Evolutionary conservation across 345 rosid species (phyloP).

Genomic region (Raphanus sativus): DNA sequence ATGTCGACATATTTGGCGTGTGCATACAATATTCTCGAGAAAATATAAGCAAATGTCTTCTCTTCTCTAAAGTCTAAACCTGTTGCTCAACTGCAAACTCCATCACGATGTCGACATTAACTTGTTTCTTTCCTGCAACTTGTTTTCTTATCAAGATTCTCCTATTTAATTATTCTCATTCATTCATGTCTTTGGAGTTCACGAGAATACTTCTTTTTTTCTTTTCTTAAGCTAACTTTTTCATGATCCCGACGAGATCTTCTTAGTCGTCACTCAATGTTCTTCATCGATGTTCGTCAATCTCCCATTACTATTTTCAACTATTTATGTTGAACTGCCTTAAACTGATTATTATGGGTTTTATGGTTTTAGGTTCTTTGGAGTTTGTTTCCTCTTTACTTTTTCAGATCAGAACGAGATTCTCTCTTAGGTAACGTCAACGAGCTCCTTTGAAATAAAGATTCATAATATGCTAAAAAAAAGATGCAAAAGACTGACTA

Average conservation of each 20-base stretch:
- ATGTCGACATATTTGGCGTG: constrained; percentile 40
- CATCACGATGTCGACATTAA: constrained; percentile 34
- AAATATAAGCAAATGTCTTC: background rate
- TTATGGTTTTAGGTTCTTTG: constrained; percentile 40
- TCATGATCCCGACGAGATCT: constrained; percentile 29
- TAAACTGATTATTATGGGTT: background rate
- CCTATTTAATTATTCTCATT: background rate
- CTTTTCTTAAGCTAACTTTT: background rate
- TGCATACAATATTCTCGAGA: background rate
- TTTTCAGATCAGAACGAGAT: constrained; percentile 32
- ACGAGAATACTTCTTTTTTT: background rate
- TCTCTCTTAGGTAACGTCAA: constrained; percentile 46
- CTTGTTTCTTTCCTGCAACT: constrained; percentile 26
- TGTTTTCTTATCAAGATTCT: background rate
- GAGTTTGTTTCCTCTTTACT: constrained; percentile 34
- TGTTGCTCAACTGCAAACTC: constrained; percentile 15
- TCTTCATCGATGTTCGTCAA: constrained; percentile 38
- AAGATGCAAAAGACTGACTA: background rate
- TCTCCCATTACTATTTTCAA: background rate
- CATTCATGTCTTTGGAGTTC: background rate
- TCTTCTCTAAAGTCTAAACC: background rate
- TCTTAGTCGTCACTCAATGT: constrained; percentile 15
- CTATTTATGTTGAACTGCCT: background rate
- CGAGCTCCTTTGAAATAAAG: background rate
- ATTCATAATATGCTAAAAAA: background rate